Base-by-base conservation (phyloP, 768 basidiomycete genomes). In the Suillus fuscotomentosus region DNA sequence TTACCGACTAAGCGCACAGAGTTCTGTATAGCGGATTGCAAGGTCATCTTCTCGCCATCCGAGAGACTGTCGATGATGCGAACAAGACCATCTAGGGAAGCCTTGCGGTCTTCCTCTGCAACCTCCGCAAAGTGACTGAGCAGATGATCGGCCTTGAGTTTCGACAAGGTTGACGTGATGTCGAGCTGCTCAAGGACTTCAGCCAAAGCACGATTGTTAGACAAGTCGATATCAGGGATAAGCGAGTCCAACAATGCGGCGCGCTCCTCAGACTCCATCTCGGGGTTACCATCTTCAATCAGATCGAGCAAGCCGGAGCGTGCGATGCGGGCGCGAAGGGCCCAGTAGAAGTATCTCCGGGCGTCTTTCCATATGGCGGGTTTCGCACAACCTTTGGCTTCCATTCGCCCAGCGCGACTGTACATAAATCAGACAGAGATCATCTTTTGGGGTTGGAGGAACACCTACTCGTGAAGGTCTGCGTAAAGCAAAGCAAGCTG, bases 361-460 rank as follows among this genome's bases (percentile, higher is more conserved):
- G 95, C 88, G 60, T 92, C 84, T 77, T 92, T 94, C 96, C 96
- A 98, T 54, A 88, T 85, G 36, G 87, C 82, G 22, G 93, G 83
- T 66, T 89, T 90, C 9, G 96, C 96, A 68, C 96, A 96, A 20
- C 94, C 95, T 79, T 98, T 98, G 34, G 96, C 96, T 78, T 97
- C 94, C 95, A 97, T 97, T 55, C 96, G 94, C 56, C 95, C 95
- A 53, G 87, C 85, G 56, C 96, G 94, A 77, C 95, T 97, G 71
- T 63, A 64, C 62, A 50, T n/a, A 66, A 47, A 45, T 62, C 41
- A 67, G 41, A 66, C 39, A 9, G 53, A 65, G 22, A 54, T 60
- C 14, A 34, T 34, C 57, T 39, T 62, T 50, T 61, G 39, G 7
- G 39, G n/a, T 59, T 45, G 27, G 63, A 41, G 50, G 48, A 62